Percentiles rank a stretch among this genome's conserved stretches.
Evolutionary conservation across 2,329 filamentous ascomycete genomes (phyloP).

Genomic region (Trichoderma sp.): DNA sequence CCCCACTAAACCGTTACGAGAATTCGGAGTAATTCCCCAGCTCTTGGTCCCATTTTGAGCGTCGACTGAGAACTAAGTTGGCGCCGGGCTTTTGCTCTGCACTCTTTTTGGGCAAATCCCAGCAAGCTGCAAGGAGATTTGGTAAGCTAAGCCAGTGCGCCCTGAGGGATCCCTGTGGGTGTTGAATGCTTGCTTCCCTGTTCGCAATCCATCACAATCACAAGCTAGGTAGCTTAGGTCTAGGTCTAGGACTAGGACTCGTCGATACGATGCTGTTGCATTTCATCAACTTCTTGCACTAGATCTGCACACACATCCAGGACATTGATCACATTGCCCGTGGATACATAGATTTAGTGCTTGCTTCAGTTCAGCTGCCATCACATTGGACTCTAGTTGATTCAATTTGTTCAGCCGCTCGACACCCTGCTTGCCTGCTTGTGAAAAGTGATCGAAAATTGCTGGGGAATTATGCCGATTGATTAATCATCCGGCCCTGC

Average conservation of each 20-base stretch:
- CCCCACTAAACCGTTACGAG: slow-evolving; percentile 1
- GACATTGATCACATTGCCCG: background rate
- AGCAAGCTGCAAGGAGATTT: background rate
- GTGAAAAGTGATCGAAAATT: background rate
- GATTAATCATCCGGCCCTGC: background rate
- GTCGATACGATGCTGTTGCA: background rate
- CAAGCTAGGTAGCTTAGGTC: background rate
- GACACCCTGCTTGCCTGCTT: background rate
- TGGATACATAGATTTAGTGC: background rate
- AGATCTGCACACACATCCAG: background rate
- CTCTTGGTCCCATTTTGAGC: background rate
- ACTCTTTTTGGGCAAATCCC: background rate
- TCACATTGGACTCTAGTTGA: background rate
- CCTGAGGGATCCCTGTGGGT: background rate
- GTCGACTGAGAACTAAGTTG: background rate
- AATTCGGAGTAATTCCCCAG: background rate
- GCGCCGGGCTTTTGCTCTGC: background rate
- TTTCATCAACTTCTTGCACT: background rate
- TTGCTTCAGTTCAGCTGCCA: background rate
- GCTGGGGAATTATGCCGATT: background rate
- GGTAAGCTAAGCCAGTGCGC: background rate
- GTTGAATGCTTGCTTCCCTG: background rate
- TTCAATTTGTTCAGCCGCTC: background rate
- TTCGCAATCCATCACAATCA: background rate
- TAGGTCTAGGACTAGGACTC: too few relatives aligned